These are phyloP conservation scores for Pisolithus sp. DNA, from an alignment of 768 basidiomycete genomes.

Conservation along the genomic window DNA sequence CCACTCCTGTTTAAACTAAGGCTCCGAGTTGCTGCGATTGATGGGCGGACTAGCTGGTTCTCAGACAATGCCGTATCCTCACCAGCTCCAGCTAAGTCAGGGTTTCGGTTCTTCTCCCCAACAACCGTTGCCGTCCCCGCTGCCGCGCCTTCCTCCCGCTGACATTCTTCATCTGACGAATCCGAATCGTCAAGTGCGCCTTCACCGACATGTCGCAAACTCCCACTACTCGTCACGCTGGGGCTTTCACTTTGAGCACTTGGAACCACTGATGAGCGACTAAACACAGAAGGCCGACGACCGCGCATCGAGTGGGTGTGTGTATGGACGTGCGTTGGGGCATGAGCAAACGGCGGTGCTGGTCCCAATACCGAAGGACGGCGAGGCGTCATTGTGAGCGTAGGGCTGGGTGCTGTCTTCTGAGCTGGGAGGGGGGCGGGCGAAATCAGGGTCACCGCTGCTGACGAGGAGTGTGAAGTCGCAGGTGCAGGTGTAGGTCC, in stretches of 20 bases:
- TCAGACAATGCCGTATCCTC: slow-evolving; percentile 30
- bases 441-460: slow-evolving; percentile 30
- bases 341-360: slow-evolving; percentile 8
- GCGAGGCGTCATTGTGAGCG: slow-evolving; percentile 34
- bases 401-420: slow-evolving; percentile 37
- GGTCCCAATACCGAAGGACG: slow-evolving; percentile 30
- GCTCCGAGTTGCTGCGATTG: slow-evolving; percentile 34
- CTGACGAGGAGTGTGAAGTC: not conserved
- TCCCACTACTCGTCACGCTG: slow-evolving; percentile 34
- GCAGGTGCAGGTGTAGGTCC: not conserved
- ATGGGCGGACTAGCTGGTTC: slow-evolving; percentile 11
- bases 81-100: slow-evolving; percentile 3
- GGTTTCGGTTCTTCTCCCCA: not conserved
- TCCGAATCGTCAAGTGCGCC: slow-evolving; percentile 76
- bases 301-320: slow-evolving; percentile 8
- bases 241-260: slow-evolving; percentile 26
- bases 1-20: slow-evolving; percentile 19
- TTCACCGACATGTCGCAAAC: slow-evolving; percentile 63
- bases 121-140: not conserved
- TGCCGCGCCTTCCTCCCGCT: slow-evolving; percentile 15
- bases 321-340: slow-evolving; percentile 29
- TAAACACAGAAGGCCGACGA: slow-evolving; percentile 35
- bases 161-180: slow-evolving; percentile 37
- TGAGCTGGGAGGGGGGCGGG: slow-evolving; percentile 30
- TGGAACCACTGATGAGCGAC: slow-evolving; percentile 38